Evolutionary conservation across 1,139 yeast species (phyloP), one percentile per base, ranked within the genome.

Genomic region (Komagataea norvegica): DNA sequence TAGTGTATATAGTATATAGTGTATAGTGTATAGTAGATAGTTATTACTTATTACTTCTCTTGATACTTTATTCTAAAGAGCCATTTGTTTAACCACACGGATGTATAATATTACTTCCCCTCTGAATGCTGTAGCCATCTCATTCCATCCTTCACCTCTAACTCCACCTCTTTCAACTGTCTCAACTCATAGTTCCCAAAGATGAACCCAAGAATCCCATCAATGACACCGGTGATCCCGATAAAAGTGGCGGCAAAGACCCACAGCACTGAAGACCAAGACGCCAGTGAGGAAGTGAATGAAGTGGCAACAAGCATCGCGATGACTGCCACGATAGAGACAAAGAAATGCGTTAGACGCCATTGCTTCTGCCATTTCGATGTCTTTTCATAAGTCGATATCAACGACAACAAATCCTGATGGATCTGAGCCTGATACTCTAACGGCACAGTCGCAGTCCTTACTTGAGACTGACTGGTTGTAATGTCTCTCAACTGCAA

Each of bases 101-200:
- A n/a, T n/a, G n/a, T n/a, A 10, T 21, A 10, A 21, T 21, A 10
- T 7, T 21, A 10, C 7, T 21, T 27, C 9, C 11, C 18, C 21
- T 27, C 17, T 10, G 11, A 10, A 27, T 24, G 6, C 9, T 25
- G 18, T 19, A 31, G 3, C 23, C 31, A 45, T n/a, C 49, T 48
- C 16, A 51, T 50, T 6, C 60, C 57, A 52, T 80, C 86, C 21
- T 62, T 59, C 1, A 79, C 79, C 52, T 83, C 87, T 48, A 65
- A 49, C 38, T 66, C 63, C 0, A 81, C 84, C 59, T 91, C 98
- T 29, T 64, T 67, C 36, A 93, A 61, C 0, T 91, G 91, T 38
- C 97, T 66, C 48, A 68, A 62, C 55, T 93, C 99, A 16, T 77
- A 71, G 34, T 88, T 68, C 1, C 94, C 94, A 51, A 89, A 91